Base-by-base conservation (phyloP, 208 protist species). In the Leishmania braziliensis region DNA sequence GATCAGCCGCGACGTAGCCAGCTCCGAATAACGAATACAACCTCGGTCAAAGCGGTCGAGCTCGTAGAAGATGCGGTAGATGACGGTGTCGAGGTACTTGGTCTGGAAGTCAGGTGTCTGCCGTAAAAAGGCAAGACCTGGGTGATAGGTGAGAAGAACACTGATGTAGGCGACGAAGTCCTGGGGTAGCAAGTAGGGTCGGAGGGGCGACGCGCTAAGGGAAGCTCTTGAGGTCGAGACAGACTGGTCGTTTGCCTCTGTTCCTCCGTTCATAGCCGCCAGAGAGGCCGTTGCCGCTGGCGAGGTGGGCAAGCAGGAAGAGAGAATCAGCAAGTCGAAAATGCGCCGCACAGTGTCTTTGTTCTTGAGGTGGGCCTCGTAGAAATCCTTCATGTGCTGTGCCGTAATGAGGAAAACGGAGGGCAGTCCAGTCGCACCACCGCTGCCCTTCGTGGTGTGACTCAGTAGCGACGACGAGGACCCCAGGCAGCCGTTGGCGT, bases 31-130 rank as follows among this genome's bases (percentile, higher is more conserved):
- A 16, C 87, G 91, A 46, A 99, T 97, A 63, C 75, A 69, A 29
- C 92, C 96, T 69, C 85, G 88, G 65, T 97, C 90, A 62, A 90
- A 91, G 56, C 92, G 91, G 84, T 99, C 98, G 43, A 98, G 63
- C n/a, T 91, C 89, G 89, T 99, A 99, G 82, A 98, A 99, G 78
- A 99, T 98, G 54, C 98, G 90, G 83, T 98, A 93, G 46, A 98
- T 90, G 14, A 99, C 98, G 0, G 97, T 99, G 74, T 99, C 97
- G 50, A 96, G 88, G 83, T 99, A 99, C 66, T 93, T 93, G 84
- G 84, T 85, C 82, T 99, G 98, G 86, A 99, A 99, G 58, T 99
- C 97, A 33, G 96, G 95, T 16, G 98, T 98, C 75, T 91, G 81
- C 39, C 94, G 87, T 53, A 99, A 88, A 83, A 99, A 99, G 1